A percentile compares a stretch with the other conserved stretches of the same genome.
Evolutionary conservation across 306 rosid genomes (phyloP).

Genomic region (Vicia villosa): DNA sequence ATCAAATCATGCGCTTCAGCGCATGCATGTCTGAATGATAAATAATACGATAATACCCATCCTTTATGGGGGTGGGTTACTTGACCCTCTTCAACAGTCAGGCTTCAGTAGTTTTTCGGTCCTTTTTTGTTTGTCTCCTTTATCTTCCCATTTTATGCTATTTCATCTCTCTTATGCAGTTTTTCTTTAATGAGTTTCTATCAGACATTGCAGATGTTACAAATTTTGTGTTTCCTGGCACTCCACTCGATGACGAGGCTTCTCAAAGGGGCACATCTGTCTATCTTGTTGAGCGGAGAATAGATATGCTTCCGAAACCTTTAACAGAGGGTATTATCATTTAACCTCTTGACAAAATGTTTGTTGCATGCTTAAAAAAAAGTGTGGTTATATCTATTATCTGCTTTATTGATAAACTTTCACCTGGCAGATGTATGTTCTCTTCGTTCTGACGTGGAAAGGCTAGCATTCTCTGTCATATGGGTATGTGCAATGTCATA

Average conservation of each 20-base stretch:
- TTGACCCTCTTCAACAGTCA: conserved; percentile 6
- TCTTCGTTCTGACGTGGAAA: conserved; percentile 96
- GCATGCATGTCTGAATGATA: conserved; percentile 26
- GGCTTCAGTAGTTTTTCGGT: conserved; percentile 26
- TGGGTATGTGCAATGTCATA: conserved; percentile 65
- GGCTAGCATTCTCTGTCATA: conserved; percentile 94
- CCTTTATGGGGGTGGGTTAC: background rate
- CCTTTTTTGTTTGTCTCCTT: conserved; percentile 1
- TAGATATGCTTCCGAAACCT: conserved; percentile 99
- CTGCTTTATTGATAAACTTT: conserved; percentile 31
- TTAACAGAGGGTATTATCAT: conserved; percentile 79
- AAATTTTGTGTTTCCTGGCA: conserved; percentile 85
- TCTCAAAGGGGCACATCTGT: conserved; percentile 96
- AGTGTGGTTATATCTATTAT: conserved; percentile 10
- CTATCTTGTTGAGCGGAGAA: conserved; percentile 94
- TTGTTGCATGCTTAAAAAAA: background rate
- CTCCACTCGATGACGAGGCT: conserved; percentile 94
- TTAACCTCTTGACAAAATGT: conserved; percentile 14
- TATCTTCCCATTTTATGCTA: conserved; percentile 10
- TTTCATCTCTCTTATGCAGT: conserved; percentile 27
- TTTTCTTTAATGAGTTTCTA: conserved; percentile 55
- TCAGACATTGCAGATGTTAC: conserved; percentile 98
- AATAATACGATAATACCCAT: conserved; percentile 22
- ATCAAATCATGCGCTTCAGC: conserved; percentile 2
- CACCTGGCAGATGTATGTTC: conserved; percentile 84